Base-by-base conservation (phyloP, 176 grass and related monocot genomes). In the Eleusine indica region DNA sequence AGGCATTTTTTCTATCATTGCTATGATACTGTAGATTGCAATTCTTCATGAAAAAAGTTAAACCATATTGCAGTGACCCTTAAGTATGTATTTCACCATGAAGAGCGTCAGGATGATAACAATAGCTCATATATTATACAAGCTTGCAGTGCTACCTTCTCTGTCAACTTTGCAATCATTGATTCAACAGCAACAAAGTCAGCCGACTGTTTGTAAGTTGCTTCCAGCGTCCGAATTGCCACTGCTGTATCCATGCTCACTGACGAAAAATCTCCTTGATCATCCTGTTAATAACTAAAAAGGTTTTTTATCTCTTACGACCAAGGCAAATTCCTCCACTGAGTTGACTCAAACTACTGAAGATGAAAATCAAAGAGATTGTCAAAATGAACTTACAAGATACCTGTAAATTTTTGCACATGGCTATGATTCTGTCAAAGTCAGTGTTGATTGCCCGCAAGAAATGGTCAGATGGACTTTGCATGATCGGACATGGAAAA, bases 401-500 rank as follows among this genome's bases (percentile, higher is more conserved):
- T 90, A 98, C 96, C 92, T 98, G 96, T 65, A 98, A 86, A 79
- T 89, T 95, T 43, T 95, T 98, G 89, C 93, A 98, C 96, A 98
- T 95, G 41, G 93, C 86, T 85, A 98, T 98, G 58, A 98, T 98
- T 91, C 96, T 89, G 85, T 98, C 93, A 17, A 98, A 98, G 81
- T 98, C 93, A 52, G 96, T 93, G 85, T 98, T 98, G 48, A 98
- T 98, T 82, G 96, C 96, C 52, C 96, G 91, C 79, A 98, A 83
- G 80, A 98, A 98, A 53, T 98, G 96, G 52, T 98, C 96, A 42
- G 95, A 91, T 76, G 95, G 95, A 85, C 95, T 98, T 88, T 98
- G 95, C 95, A 98, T 98, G 78, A 98, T 98, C 82, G 95, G 95
- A 75, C 95, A 98, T n/a, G 95, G 95, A 91, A 98, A 98, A 18